A percentile compares a stretch with the other conserved stretches of the same genome.
These are phyloP conservation scores for Lodderomyces theae DNA, from an alignment of 1,139 yeast species.

Conservation along the genomic window DNA sequence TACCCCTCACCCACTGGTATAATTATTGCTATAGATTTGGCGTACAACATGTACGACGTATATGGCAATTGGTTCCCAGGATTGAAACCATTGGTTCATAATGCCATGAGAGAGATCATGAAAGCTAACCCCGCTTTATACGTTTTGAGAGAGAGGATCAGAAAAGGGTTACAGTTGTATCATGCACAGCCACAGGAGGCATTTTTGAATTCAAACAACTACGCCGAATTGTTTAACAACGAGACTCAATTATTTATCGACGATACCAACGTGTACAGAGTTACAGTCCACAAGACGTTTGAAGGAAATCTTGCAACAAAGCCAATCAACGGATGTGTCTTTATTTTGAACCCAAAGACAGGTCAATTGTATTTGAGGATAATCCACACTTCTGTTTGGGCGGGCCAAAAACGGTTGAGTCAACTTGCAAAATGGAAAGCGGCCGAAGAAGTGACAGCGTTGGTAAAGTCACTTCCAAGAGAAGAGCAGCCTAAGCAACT, in stretches of 20 bases:
- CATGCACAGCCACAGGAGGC: conserved; percentile 95
- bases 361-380: conserved; percentile 87
- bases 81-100: conserved; percentile 81
- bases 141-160: conserved; percentile 87
- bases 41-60: conserved; percentile 93
- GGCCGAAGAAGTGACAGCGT: conserved; percentile 95
- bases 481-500: conserved; percentile 95
- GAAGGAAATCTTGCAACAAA: conserved; percentile 93
- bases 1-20: conserved; percentile 96
- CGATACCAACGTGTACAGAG: conserved; percentile 91
- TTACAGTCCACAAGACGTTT: conserved; percentile 86
- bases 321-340: conserved; percentile 91
- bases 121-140: conserved; percentile 91
- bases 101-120: conserved; percentile 93
- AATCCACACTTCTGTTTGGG: conserved; percentile 94
- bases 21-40: conserved; percentile 86
- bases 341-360: conserved; percentile 83
- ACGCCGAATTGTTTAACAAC: conserved; percentile 82
- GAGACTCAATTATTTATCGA: conserved; percentile 85
- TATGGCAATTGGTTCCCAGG: conserved; percentile 99
- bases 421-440: conserved; percentile 98
- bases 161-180: conserved; percentile 90
- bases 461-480: conserved; percentile 80
- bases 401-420: conserved; percentile 92
- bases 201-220: conserved; percentile 81